Base-by-base conservation (phyloP, 148 eudicot species). In the Vaccinium myrtillus region DNA sequence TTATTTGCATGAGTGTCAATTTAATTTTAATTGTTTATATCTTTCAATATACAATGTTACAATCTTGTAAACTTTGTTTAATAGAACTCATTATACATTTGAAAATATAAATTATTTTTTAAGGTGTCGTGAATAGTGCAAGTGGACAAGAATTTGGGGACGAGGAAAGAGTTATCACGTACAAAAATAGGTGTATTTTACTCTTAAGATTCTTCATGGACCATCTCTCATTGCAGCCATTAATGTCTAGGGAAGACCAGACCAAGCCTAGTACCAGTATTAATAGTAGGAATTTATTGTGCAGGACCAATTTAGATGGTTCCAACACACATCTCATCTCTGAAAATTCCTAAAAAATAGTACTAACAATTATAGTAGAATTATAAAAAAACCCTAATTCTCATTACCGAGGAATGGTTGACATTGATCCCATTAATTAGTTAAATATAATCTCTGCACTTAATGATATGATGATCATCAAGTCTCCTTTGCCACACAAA, bases 391-490 rank as follows among this genome's bases (percentile, higher is more conserved):
- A 65, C 51, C 55, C 75, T 86, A 54, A 55, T 86, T 23, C 58
- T 25, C 73, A 67, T 43, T 82, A 86, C 61, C 87, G 70, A 82
- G 85, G 84, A 16, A 69, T 78, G 69, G 82, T 86, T 86, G 87
- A 86, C 87, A 86, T 77, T 78, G 25, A 86, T 82, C 79, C n/a
- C 5, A 86, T 81, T 32, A 82, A 30, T n/a, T 23, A 9, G 65
- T 61, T 50, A 48, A 63, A 82, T 65, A 82, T 74, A 75, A 86
- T 32, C 76, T 5, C 51, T 77, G 56, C 70, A 49, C 83, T 77
- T 76, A 81, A 78, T 61, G 76, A 7, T 86, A 74, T 65, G 32
- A 65, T 65, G 39, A 69, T 12, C 5, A 69, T 69, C 43, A 30
- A 69, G 74, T 69, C 74, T 39, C 59, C 55, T 73, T 73, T 43